These are phyloP conservation scores for Aureobasidium sp. DNA, from an alignment of 2,329 filamentous ascomycete genomes.

Conservation along the genomic window DNA sequence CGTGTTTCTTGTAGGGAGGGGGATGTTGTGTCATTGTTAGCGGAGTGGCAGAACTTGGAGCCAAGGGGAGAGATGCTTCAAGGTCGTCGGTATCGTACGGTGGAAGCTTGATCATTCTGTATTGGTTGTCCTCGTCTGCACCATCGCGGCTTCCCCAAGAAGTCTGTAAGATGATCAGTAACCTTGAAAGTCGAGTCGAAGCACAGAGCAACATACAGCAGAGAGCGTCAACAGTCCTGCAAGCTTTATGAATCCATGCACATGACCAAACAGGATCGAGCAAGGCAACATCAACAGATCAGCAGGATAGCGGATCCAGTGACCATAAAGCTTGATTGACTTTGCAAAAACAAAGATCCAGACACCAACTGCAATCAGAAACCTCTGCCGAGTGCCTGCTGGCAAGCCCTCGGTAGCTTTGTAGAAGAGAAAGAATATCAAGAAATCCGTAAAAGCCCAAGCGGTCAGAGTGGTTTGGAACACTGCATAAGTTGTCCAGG, in stretches of 20 bases:
- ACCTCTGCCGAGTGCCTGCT: slow-evolving; percentile 33
- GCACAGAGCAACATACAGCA: not conserved
- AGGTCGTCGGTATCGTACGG: slow-evolving; percentile 21
- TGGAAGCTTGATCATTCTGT: slow-evolving; percentile 50
- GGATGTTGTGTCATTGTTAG: not conserved
- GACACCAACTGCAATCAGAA: slow-evolving; percentile 51
- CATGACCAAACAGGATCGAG: slow-evolving; percentile 86
- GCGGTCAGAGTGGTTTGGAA: slow-evolving; percentile 90
- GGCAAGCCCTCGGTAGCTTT: slow-evolving; percentile 49
- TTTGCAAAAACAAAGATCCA: slow-evolving; percentile 80
- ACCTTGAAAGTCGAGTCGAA: not conserved
- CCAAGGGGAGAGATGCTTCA: not conserved
- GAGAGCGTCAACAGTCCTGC: slow-evolving; percentile 67
- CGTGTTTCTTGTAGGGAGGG: slow-evolving; percentile 12
- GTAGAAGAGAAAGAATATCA: slow-evolving; percentile 62
- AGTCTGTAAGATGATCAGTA: slow-evolving; percentile 49
- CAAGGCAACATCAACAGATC: slow-evolving; percentile 73
- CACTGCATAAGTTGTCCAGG: slow-evolving; percentile 88
- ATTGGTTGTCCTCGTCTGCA: slow-evolving; percentile 73
- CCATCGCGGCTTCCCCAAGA: slow-evolving; percentile 93
- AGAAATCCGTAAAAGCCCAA: slow-evolving; percentile 71
- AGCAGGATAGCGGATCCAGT: slow-evolving; percentile 75
- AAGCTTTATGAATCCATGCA: slow-evolving; percentile 86
- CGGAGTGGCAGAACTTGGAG: slow-evolving; percentile 6
- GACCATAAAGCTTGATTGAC: slow-evolving; percentile 79